Evolutionary conservation across 805 yeast species (phyloP).

Genomic region (Starmerella gropengiesseri): DNA sequence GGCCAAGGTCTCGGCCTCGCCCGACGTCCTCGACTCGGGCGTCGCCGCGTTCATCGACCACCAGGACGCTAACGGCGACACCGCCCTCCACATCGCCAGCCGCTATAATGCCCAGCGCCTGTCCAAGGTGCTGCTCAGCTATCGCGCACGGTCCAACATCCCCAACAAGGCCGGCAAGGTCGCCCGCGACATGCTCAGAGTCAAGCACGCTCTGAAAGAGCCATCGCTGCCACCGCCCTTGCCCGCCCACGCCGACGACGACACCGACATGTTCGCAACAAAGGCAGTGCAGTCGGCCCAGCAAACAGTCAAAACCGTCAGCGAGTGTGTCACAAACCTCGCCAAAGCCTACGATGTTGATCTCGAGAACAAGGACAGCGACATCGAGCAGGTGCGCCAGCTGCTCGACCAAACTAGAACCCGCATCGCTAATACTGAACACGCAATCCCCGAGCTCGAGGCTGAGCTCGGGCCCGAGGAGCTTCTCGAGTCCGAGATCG

Average conservation of each 20-base stretch:
- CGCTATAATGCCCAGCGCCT: slow-evolving; percentile 41
- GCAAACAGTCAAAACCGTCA: slow-evolving; percentile 11
- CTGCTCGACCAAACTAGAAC: slow-evolving; percentile 35
- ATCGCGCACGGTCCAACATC: slow-evolving; percentile 39
- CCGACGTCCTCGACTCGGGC: slow-evolving; percentile 7
- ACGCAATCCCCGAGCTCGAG: slow-evolving; percentile 26
- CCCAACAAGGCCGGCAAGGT: slow-evolving; percentile 35
- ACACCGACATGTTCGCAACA: slow-evolving; percentile 17
- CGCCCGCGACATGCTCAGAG: slow-evolving; percentile 27
- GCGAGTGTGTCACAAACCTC: slow-evolving; percentile 27
- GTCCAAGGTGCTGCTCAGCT: slow-evolving; percentile 35
- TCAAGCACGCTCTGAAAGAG: slow-evolving; percentile 1
- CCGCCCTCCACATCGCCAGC: slow-evolving; percentile 72
- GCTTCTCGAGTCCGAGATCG: slow-evolving; percentile 18
- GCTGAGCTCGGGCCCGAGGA: slow-evolving; percentile 28
- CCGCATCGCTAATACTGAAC: slow-evolving; percentile 33
- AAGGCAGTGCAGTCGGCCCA: slow-evolving; percentile 18
- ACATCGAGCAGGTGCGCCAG: slow-evolving; percentile 38
- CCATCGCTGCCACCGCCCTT: background rate
- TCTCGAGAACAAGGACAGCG: slow-evolving; percentile 44
- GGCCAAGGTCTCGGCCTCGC: slow-evolving; percentile 51
- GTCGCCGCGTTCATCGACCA: slow-evolving; percentile 48
- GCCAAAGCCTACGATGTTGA: slow-evolving; percentile 45
- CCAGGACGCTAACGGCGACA: slow-evolving; percentile 73
- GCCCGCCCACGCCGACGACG: slow-evolving; percentile 1